phyloP scores from a whole-genome alignment of 179 eudicot genomes.

The Carnegiea gigantea region DNA sequence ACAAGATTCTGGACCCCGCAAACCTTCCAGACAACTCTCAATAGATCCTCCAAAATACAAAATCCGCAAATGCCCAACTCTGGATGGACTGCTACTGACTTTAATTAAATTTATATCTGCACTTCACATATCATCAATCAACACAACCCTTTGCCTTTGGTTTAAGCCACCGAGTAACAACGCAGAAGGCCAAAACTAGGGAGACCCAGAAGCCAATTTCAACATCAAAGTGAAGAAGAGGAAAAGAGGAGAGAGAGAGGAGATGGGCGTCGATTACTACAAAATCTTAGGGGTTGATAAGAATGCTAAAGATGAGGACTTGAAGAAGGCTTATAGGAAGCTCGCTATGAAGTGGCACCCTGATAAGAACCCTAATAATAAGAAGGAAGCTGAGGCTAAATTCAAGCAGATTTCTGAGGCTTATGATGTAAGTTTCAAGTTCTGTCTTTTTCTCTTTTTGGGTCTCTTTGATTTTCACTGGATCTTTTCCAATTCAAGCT shows the following conservation, averaged over 20 bases:
- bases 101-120: not conserved
- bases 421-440: slow-evolving; percentile 46
- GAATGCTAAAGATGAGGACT: slow-evolving; percentile 63
- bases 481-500: not conserved
- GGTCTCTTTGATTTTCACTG: not conserved
- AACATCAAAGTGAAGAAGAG: slow-evolving; percentile 24
- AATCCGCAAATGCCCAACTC: not conserved
- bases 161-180: not conserved
- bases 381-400: slow-evolving; percentile 64
- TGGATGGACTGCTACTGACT: not conserved
- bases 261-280: slow-evolving; percentile 69
- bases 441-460: not conserved
- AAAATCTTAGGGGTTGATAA: slow-evolving; percentile 51
- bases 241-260: slow-evolving; percentile 20
- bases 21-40: slow-evolving; percentile 22
- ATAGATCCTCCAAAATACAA: slow-evolving; percentile 9
- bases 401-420: slow-evolving; percentile 81
- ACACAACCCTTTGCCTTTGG: not conserved
- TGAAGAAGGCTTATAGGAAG: slow-evolving; percentile 71
- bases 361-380: slow-evolving; percentile 60
- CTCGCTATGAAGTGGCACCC: slow-evolving; percentile 80
- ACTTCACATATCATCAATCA: not conserved
- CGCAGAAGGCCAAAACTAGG: too few species aligned
- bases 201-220: not conserved
- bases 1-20: slow-evolving; percentile 19